Base-by-base conservation (phyloP, 2,329 filamentous ascomycete species). In the Lasiodiplodia gonubiensis region DNA sequence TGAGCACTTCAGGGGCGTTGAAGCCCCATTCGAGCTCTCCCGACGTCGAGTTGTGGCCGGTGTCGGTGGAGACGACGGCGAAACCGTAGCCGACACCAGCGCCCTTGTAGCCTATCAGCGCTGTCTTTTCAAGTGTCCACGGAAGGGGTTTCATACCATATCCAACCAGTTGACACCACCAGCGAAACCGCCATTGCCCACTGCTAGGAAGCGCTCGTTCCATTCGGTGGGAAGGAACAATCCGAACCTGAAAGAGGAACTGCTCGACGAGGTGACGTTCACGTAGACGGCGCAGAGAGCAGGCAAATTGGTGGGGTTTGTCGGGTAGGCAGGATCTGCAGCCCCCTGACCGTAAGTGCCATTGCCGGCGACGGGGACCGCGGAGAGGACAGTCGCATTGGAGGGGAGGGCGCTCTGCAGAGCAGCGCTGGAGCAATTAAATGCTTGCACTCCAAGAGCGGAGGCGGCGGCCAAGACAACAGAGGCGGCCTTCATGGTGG, bases 91-190 rank as follows among this genome's bases (percentile, higher is more conserved):
- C 72, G 39, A 68, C 70, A 37, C 74, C 74, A 14, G 72, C 64
- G 42, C 69, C 84, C 57, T 60, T 42, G 23, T 18, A 25, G 4
- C 21, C 7, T 8, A n/a, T 49, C 35, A 48, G 25, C 33, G 23
- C n/a, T 6, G 23, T 46, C n/a, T n/a, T n/a, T n/a, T n/a, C n/a
- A n/a, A n/a, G n/a, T n/a, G n/a, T n/a, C n/a, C n/a, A n/a, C n/a
- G n/a, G 46, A 16, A n/a, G 6, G 18, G n/a, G 30, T 3, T 12
- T 25, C 55, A n/a, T 60, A 60, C 57, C 82, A 85, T 85, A 68
- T 84, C 83, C 3, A 79, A 74, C 76, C 79, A 84, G 67, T 83
- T 83, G 66, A 84, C 80, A 14, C 82, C 81, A 42, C 82, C 82
- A 5, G 76, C 78, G 70, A 82, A 83, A 0, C 82, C 82, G 37